These are phyloP conservation scores for Dovyalis caffra DNA, from an alignment of 345 rosid species.

Conservation along the genomic window DNA sequence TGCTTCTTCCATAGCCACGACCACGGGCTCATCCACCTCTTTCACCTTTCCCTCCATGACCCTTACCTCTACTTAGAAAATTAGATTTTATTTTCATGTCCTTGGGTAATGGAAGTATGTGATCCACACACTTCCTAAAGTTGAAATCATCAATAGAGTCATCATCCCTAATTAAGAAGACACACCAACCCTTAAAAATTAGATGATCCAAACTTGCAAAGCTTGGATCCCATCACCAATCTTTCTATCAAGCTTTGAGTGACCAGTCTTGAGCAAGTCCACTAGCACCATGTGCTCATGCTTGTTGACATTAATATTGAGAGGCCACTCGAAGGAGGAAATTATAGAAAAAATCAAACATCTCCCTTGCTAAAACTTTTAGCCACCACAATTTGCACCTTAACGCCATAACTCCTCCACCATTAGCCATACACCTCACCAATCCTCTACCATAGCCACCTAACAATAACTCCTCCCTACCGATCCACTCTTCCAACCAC, in stretches of 20 bases:
- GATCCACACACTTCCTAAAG: conserved; percentile 94
- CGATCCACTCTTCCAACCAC: too few species aligned
- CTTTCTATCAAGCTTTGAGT: conserved; percentile 70
- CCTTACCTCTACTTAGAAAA: conserved; percentile 41
- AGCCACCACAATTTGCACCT: too few species aligned
- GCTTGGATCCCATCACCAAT: conserved; percentile 69
- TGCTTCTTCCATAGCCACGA: conserved; percentile 19
- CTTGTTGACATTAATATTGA: conserved; percentile 64
- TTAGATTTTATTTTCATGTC: conserved; percentile 60
- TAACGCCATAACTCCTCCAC: too few species aligned
- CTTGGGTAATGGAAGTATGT: conserved; percentile 81
- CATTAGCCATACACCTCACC: too few species aligned
- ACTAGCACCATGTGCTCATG: conserved; percentile 73
- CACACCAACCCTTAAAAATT: conserved; percentile 66
- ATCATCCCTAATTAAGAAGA: conserved; percentile 79
- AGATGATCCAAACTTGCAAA: conserved; percentile 81
- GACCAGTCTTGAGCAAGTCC: conserved; percentile 84
- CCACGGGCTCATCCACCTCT: conserved; percentile 27
- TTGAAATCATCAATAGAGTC: conserved; percentile 79
- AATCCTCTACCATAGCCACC: too few species aligned
- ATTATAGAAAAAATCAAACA: conserved; percentile 68
- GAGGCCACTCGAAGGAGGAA: conserved; percentile 68
- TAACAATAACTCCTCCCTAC: too few species aligned
- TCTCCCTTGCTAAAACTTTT: conserved; percentile 69
- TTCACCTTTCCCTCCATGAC: conserved; percentile 55